Conservation (phyloP, 805 yeast species). For the Debaryomyces hansenii region DNA sequence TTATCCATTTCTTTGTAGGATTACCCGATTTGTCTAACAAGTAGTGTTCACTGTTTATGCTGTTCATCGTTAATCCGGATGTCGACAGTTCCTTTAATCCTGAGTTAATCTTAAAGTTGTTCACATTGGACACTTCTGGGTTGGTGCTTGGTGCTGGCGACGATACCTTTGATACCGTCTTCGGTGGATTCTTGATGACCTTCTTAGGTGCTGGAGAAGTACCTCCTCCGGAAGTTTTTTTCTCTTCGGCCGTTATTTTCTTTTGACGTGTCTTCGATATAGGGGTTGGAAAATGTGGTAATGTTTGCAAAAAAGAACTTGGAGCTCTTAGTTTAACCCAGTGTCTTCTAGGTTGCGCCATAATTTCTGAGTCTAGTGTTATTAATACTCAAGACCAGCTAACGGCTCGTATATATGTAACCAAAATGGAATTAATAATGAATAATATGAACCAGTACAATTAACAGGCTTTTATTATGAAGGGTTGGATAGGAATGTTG, state of each 20-base stretch:
- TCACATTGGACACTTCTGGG: constrained; percentile 5
- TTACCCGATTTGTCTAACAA: constrained; percentile 36
- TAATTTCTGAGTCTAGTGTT: constrained; percentile 6
- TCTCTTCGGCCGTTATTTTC: constrained; percentile 32
- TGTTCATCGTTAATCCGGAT: constrained; percentile 40
- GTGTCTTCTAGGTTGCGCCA: constrained; percentile 37
- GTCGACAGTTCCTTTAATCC: constrained; percentile 43
- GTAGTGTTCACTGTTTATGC: constrained; percentile 24
- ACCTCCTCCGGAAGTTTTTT: constrained; percentile 12
- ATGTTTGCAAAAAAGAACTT: constrained; percentile 26
- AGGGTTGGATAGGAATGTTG: not conserved
- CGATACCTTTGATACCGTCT: constrained; percentile 20
- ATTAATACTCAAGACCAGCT: not conserved
- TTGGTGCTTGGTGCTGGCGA: constrained; percentile 25
- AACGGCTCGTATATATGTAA: too few relatives aligned
- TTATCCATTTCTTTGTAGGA: constrained; percentile 35
- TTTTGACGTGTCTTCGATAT: constrained; percentile 30
- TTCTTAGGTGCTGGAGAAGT: not conserved
- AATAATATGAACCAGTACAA: too few relatives aligned
- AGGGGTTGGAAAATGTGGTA: constrained; percentile 34
- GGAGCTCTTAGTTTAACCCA: constrained; percentile 35
- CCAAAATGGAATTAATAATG: too few relatives aligned
- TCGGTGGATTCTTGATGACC: not conserved
- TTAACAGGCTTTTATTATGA: too few relatives aligned
- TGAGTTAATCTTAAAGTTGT: constrained; percentile 32